phyloP scores from a whole-genome alignment of 2,329 filamentous ascomycete genomes.

The Botrytis paeoniae region DNA sequence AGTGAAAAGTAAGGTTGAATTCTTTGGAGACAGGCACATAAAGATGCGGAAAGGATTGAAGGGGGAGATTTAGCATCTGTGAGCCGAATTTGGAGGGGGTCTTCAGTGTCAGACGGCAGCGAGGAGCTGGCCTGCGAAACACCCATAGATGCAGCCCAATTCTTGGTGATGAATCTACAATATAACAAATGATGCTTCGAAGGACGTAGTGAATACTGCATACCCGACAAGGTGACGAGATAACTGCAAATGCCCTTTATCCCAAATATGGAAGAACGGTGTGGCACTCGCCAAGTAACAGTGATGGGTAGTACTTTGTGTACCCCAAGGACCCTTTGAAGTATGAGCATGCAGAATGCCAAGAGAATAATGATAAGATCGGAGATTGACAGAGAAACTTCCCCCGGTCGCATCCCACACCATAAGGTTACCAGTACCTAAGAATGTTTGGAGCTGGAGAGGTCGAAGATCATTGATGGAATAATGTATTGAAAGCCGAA shows the following conservation, averaged over 20 bases:
- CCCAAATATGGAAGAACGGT: no score
- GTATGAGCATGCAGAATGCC: neutral
- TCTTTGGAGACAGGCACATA: neutral
- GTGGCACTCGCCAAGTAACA: neutral
- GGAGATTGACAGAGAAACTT: neutral
- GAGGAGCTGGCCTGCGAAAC: neutral
- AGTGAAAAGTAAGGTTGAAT: no score
- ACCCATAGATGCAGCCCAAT: neutral
- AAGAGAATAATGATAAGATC: neutral
- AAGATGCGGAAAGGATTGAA: neutral
- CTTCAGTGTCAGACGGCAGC: neutral
- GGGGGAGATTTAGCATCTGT: neutral
- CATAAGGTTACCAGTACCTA: neutral
- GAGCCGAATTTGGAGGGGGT: neutral
- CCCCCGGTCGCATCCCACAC: neutral
- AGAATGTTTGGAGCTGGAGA: neutral
- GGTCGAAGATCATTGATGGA: neutral
- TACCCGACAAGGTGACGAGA: neutral
- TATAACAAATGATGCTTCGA: neutral
- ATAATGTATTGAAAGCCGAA: neutral
- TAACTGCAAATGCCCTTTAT: neutral
- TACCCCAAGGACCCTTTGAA: neutral
- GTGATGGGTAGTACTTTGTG: neutral
- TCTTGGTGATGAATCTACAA: neutral
- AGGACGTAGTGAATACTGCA: neutral